Evolutionary conservation across 768 basidiomycete species (phyloP).

Genomic region (Suillus sp.): DNA sequence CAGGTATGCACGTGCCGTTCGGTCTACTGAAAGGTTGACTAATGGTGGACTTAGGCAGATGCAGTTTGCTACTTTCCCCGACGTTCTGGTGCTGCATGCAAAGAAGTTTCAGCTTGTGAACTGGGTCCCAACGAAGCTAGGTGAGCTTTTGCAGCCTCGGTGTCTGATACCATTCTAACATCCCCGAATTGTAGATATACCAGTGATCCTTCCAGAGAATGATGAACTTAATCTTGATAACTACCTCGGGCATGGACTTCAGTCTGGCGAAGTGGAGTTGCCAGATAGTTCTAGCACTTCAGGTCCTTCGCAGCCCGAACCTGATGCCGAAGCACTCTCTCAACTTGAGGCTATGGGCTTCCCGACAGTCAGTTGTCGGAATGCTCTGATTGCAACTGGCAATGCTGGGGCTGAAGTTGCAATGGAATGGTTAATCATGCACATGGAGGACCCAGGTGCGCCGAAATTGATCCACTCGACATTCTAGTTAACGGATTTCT

Average conservation of each 20-base stretch:
- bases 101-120: slow-evolving; percentile 94
- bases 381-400: slow-evolving; percentile 88
- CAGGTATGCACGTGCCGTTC: slow-evolving; percentile 1
- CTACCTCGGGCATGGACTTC: slow-evolving; percentile 72
- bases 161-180: slow-evolving; percentile 4
- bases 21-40: slow-evolving; percentile 1
- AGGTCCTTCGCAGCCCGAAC: slow-evolving; percentile 53
- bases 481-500: background rate
- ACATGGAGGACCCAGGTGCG: slow-evolving; percentile 92
- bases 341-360: slow-evolving; percentile 93
- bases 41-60: slow-evolving; percentile 52
- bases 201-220: slow-evolving; percentile 65
- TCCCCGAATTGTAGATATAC: slow-evolving; percentile 65
- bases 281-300: slow-evolving; percentile 51
- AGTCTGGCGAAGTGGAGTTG: slow-evolving; percentile 68
- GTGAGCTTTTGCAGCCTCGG: slow-evolving; percentile 43
- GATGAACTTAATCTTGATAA: slow-evolving; percentile 60
- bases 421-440: slow-evolving; percentile 94
- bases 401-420: slow-evolving; percentile 74
- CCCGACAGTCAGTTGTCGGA: slow-evolving; percentile 81
- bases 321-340: slow-evolving; percentile 72
- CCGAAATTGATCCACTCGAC: background rate
- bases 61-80: slow-evolving; percentile 84
- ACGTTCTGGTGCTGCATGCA: slow-evolving; percentile 85
- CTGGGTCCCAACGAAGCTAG: slow-evolving; percentile 96